phyloP scores from a whole-genome alignment of 2,329 filamentous ascomycete species.

The Botrytis elliptica region DNA sequence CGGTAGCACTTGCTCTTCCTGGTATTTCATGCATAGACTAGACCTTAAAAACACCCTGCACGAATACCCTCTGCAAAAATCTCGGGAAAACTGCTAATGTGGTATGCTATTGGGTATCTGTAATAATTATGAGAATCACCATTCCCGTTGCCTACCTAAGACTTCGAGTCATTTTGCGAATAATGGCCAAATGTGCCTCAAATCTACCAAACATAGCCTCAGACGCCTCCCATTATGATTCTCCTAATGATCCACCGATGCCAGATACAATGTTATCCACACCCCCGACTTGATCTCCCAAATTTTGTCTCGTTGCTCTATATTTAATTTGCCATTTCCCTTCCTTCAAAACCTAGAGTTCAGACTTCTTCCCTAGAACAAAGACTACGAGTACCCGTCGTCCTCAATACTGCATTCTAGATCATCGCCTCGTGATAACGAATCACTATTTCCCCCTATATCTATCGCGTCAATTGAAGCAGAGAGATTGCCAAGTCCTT shows the following conservation, averaged over 20 bases:
- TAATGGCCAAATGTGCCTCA: not conserved
- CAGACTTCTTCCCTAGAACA: not conserved
- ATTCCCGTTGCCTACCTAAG: not conserved
- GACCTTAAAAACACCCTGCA: not conserved
- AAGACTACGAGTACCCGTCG: not conserved
- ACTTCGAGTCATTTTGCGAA: not conserved
- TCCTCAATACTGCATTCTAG: not conserved
- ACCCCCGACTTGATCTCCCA: not conserved
- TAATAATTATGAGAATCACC: not conserved
- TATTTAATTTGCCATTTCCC: not conserved
- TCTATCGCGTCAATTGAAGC: not conserved
- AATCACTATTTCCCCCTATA: not conserved
- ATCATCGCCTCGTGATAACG: not conserved
- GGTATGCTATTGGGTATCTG: slow-evolving; percentile 8
- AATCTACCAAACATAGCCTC: not conserved
- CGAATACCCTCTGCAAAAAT: not conserved
- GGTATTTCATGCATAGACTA: not conserved
- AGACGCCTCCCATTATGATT: not conserved
- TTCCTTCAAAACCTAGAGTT: not conserved
- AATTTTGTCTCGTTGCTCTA: not conserved
- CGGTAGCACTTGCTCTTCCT: slow-evolving; percentile 3
- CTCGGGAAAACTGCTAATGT: not conserved
- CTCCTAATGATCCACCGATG: not conserved
- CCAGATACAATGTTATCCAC: not conserved
- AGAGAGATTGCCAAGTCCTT: not conserved